A percentile compares a stretch with the other conserved stretches of the same genome.
phyloP scores from a whole-genome alignment of 164 flowering plant genomes.

The Magnolia sinica region DNA sequence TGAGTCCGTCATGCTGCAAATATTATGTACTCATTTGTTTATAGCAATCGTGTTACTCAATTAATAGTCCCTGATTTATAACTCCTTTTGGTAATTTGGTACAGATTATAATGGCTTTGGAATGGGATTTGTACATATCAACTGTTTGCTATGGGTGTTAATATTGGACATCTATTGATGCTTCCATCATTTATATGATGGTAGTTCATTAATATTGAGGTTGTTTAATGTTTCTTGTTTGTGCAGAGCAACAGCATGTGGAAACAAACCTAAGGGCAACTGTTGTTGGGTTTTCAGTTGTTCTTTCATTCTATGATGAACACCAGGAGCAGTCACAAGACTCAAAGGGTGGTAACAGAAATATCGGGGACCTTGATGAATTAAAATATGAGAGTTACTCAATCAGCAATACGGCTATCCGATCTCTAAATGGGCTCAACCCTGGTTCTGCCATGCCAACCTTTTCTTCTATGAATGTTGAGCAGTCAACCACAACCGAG shows the following conservation, averaged over 20 bases:
- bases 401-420: neutral
- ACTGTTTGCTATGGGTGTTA: neutral
- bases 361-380: neutral
- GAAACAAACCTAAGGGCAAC: constrained; percentile 68
- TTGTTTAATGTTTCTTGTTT: constrained; percentile 5
- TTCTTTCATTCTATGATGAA: constrained; percentile 65
- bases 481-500: neutral
- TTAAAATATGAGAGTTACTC: neutral
- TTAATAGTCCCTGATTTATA: neutral
- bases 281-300: constrained; percentile 54
- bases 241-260: constrained; percentile 74
- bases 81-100: neutral
- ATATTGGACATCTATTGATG: neutral
- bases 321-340: constrained; percentile 23
- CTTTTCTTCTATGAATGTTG: neutral
- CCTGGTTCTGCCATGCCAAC: neutral
- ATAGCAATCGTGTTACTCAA: neutral
- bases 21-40: neutral
- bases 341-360: constrained; percentile 13
- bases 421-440: neutral
- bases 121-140: neutral
- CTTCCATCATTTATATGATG: too few species aligned
- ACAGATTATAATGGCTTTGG: neutral
- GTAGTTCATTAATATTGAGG: neutral
- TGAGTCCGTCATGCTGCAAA: neutral